These are phyloP conservation scores for Dalbergia cultrata DNA, from an alignment of 306 rosid genomes.

Conservation along the genomic window DNA sequence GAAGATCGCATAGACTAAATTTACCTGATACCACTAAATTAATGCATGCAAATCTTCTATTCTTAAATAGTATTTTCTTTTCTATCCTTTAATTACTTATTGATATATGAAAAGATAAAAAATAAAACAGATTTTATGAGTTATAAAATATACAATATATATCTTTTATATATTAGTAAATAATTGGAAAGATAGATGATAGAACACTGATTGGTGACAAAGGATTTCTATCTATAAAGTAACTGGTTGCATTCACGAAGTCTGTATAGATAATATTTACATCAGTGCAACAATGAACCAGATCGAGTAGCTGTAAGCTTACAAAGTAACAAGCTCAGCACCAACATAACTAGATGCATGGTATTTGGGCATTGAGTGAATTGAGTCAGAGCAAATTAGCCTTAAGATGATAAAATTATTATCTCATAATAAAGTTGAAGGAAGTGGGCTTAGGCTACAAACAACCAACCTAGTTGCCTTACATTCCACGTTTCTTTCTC, in stretches of 20 bases:
- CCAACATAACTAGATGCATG: constrained; percentile 37
- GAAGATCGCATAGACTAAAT: neutral
- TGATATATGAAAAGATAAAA: too few species aligned
- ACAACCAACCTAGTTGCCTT: constrained; percentile 73
- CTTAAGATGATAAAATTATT: constrained; percentile 19
- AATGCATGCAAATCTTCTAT: too few species aligned
- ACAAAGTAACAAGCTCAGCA: constrained; percentile 20
- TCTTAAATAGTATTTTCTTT: too few species aligned
- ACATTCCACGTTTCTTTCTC: constrained; percentile 80
- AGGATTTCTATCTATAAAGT: too few species aligned
- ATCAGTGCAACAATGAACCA: neutral
- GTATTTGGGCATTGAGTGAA: constrained; percentile 31
- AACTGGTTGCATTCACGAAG: too few species aligned
- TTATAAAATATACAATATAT: too few species aligned
- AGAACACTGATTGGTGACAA: too few species aligned
- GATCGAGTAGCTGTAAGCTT: neutral
- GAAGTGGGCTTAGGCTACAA: constrained; percentile 56
- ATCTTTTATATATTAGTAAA: too few species aligned
- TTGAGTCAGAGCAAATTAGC: constrained; percentile 48
- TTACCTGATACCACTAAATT: neutral
- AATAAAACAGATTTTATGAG: too few species aligned
- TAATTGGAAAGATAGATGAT: too few species aligned
- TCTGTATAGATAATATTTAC: neutral
- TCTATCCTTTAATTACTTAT: too few species aligned
- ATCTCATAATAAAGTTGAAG: constrained; percentile 31